Base-by-base conservation (phyloP, 202 grass and related monocot species). In the Setaria viridis region DNA sequence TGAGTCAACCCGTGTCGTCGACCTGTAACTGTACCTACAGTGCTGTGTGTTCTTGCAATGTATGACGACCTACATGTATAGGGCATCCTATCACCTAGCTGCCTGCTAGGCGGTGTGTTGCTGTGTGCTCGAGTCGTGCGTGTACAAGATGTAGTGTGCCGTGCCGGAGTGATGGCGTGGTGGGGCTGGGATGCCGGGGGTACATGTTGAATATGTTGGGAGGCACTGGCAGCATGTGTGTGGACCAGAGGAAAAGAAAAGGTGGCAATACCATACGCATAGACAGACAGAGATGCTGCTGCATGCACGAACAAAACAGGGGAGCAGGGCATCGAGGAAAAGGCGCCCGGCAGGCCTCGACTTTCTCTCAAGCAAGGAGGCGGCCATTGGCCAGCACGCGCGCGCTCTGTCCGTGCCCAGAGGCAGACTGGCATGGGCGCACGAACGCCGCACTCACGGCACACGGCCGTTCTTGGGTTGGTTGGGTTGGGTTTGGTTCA, bases 101-200 rank as follows among this genome's bases (percentile, higher is more conserved):
- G 8, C 6, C 43, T 57, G 9, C 8, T 57, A 57, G 57, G 60
- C 12, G 29, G 29, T 20, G 29, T 20, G 17, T 41, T 34, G 75
- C 69, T 62, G 84, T 62, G 84, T 79, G 75, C 21, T 49, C n/a
- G 75, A 64, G 67, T 29, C 76, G 47, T 54, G 67, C 32, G 34
- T 25, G 20, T 9, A 57, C 55, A 57, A 20, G 5, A 1, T 0
- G 48, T 56, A 16, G 37, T 39, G 13, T 13, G 50, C 50, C 17
- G 17, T 19, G 15, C 6, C 54, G 19, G 54, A 7, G 2, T 39
- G 53, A 1, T 11, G 55, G 14, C 64, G 62, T 46, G 62, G 50
- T 67, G 34, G 58, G 82, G 47, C 21, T 65, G 82, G 11, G 54
- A 82, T 82, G 72, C 17, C 21, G 57, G 33, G 82, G 41, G 62